A percentile compares a stretch with the other conserved stretches of the same genome.
Evolutionary conservation across 768 basidiomycete species (phyloP).

Genomic region (Mycena crocata): DNA sequence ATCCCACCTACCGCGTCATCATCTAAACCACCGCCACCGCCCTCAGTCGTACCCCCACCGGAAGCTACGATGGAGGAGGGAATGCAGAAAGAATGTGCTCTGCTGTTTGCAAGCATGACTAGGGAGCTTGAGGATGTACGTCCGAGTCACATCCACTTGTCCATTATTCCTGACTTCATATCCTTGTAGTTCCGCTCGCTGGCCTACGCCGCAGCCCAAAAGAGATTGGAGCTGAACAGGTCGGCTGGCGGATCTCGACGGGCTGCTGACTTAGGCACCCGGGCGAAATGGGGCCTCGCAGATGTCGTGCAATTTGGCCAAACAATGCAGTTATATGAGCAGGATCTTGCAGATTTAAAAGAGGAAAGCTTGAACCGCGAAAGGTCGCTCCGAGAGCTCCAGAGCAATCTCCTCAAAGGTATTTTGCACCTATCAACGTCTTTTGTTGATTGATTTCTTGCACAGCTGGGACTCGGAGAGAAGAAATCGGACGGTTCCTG

Average conservation of each 20-base stretch:
- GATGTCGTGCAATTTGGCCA: conserved; percentile 66
- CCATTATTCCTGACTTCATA: conserved; percentile 8
- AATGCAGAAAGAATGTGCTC: conserved; percentile 74
- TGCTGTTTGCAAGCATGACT: conserved; percentile 58
- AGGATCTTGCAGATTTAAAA: conserved; percentile 64
- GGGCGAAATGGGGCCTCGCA: conserved; percentile 63
- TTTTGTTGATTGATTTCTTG: not conserved
- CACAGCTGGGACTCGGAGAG: conserved; percentile 81
- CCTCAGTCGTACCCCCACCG: conserved; percentile 18
- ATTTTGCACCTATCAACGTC: not conserved
- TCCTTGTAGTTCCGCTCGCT: conserved; percentile 54
- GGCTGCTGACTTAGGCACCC: conserved; percentile 59
- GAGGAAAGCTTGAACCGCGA: conserved; percentile 53
- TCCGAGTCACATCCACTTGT: conserved; percentile 23
- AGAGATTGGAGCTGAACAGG: conserved; percentile 49
- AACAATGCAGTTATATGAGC: conserved; percentile 58
- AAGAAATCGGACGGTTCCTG: conserved; percentile 85
- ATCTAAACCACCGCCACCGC: conserved; percentile 21
- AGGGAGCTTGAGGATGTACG: conserved; percentile 72
- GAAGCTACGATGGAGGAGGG: conserved; percentile 61
- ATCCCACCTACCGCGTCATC: conserved; percentile 9
- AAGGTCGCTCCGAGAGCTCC: conserved; percentile 64
- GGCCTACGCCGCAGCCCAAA: conserved; percentile 52
- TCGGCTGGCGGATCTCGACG: conserved; percentile 53
- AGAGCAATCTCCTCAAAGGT: conserved; percentile 79